phyloP scores from a whole-genome alignment of 164 flowering plant species.

The Nelumbo lutea region DNA sequence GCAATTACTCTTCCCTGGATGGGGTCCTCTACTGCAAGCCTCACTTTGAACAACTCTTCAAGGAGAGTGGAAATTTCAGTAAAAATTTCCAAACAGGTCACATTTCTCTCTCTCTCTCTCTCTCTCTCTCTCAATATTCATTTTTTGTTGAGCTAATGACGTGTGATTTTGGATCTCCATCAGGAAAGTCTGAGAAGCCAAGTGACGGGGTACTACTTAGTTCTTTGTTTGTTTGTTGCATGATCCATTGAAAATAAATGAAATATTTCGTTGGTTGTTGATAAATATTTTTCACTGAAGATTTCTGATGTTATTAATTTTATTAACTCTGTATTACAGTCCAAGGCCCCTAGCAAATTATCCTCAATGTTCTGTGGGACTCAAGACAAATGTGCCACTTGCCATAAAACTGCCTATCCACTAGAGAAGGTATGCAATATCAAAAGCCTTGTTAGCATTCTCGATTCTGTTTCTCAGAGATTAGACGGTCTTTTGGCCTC shows the following conservation, averaged over 20 bases:
- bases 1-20: conserved; percentile 57
- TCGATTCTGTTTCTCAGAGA: no score
- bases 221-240: background rate
- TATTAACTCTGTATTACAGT: conserved; percentile 18
- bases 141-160: background rate
- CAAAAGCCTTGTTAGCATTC: background rate
- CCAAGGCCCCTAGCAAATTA: conserved; percentile 45
- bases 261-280: no score
- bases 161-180: conserved; percentile 15
- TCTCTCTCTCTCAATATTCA: background rate
- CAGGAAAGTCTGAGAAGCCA: conserved; percentile 27
- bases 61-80: conserved; percentile 40
- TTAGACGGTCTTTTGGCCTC: background rate
- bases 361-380: conserved; percentile 56
- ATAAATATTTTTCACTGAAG: background rate
- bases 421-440: conserved; percentile 45
- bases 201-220: conserved; percentile 29
- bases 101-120: conserved; percentile 1
- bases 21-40: conserved; percentile 65
- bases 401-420: conserved; percentile 62
- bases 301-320: background rate
- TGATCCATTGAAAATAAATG: background rate
- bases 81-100: conserved; percentile 38
- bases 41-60: conserved; percentile 62
- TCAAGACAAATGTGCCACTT: conserved; percentile 55